phyloP scores from a whole-genome alignment of 805 yeast genomes.

The Candida schatavii region DNA sequence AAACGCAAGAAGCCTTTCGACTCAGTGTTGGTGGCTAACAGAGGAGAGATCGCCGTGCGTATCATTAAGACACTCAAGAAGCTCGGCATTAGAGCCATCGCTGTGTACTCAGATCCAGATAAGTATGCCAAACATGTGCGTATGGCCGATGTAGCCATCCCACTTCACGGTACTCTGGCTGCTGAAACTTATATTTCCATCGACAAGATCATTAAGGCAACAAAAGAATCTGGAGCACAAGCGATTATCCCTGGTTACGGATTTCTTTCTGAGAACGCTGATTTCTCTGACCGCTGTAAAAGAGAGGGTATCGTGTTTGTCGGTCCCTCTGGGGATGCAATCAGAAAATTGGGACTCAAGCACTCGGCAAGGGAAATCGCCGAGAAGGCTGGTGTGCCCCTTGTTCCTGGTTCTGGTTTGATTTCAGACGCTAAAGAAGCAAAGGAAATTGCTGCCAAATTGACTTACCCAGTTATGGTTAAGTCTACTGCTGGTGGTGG shows the following conservation, averaged over 20 bases:
- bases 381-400: conserved; percentile 84
- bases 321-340: conserved; percentile 96
- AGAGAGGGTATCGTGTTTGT: conserved; percentile 84
- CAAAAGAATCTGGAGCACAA: conserved; percentile 78
- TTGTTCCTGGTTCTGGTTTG: conserved; percentile 95
- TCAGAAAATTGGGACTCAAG: conserved; percentile 85
- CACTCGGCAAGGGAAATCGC: conserved; percentile 98
- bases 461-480: conserved; percentile 91
- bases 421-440: conserved; percentile 75
- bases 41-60: conserved; percentile 97
- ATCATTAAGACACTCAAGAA: conserved; percentile 85
- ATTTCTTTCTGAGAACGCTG: conserved; percentile 93
- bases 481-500: conserved; percentile 99
- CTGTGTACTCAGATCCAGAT: conserved; percentile 90
- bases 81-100: conserved; percentile 73
- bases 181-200: conserved; percentile 87
- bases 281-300: conserved; percentile 84
- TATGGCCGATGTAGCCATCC: conserved; percentile 77
- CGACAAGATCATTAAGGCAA: conserved; percentile 83
- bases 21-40: conserved; percentile 88
- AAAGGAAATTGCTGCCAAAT: conserved; percentile 61
- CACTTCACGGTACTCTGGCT: conserved; percentile 78
- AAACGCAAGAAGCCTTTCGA: conserved; percentile 57
- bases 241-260: conserved; percentile 99
- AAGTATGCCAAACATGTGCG: conserved; percentile 83